Evolutionary conservation across 805 yeast genomes (phyloP).

Genomic region (Nakazawaea ishiwadae): DNA sequence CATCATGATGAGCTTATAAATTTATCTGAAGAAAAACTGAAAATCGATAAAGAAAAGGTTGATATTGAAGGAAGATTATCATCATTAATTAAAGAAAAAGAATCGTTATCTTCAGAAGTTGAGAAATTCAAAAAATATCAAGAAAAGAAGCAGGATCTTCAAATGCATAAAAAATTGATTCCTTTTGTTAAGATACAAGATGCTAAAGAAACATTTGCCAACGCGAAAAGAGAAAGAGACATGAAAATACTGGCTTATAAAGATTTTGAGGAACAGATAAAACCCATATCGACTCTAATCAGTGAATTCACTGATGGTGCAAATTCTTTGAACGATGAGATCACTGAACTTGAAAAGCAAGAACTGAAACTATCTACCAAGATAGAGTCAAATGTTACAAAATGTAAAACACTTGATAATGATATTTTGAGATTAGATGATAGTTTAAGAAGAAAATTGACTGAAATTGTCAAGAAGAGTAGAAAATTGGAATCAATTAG

Average conservation of each 20-base stretch:
- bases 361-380: conserved; percentile 9
- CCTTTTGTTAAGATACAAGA: conserved; percentile 30
- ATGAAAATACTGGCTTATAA: conserved; percentile 18
- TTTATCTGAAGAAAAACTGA: conserved; percentile 38
- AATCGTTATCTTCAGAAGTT: conserved; percentile 39
- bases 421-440: conserved; percentile 27
- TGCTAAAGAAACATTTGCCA: conserved; percentile 30
- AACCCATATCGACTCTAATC: conserved; percentile 14
- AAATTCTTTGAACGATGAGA: conserved; percentile 6
- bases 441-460: conserved; percentile 30
- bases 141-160: conserved; percentile 35
- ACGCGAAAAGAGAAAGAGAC: conserved; percentile 21
- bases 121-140: conserved; percentile 39
- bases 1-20: conserved; percentile 54
- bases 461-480: conserved; percentile 26
- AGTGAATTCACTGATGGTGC: conserved; percentile 1
- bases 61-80: conserved; percentile 27
- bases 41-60: conserved; percentile 23
- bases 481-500: conserved; percentile 15
- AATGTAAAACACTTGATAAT: conserved; percentile 17
- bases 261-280: conserved; percentile 19
- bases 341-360: conserved; percentile 17
- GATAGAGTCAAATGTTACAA: conserved; percentile 12
- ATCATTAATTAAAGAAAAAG: conserved; percentile 31
- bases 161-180: conserved; percentile 30